phyloP scores from a whole-genome alignment of 352 stramenopile genomes.

The Globisporangium nunn region DNA sequence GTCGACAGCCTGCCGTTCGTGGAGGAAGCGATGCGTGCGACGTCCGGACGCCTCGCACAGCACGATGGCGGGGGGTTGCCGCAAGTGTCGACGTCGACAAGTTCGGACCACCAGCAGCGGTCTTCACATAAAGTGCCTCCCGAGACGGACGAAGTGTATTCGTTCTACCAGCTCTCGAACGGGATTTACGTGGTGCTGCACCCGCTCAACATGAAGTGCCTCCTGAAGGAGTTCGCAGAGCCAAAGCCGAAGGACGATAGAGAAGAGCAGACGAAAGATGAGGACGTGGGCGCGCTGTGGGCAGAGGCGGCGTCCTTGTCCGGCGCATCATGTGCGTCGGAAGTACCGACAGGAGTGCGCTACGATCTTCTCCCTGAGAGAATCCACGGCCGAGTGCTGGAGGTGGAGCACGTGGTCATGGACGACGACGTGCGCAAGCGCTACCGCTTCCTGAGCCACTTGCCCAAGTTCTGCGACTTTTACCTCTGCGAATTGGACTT shows the following conservation, averaged over 20 bases:
- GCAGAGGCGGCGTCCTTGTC: conserved; percentile 17
- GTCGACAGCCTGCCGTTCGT: conserved; percentile 73
- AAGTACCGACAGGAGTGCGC: conserved; percentile 15
- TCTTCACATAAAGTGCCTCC: neutral
- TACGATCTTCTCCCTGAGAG: conserved; percentile 51
- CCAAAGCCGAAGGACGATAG: conserved; percentile 11
- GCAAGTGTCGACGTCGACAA: conserved; percentile 14
- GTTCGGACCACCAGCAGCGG: neutral
- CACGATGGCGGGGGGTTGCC: conserved; percentile 16
- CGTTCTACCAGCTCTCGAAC: conserved; percentile 83
- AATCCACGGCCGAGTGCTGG: conserved; percentile 56
- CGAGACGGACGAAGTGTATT: conserved; percentile 31
- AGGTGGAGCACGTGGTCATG: conserved; percentile 86
- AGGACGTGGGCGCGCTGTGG: conserved; percentile 25
- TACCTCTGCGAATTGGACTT: conserved; percentile 86
- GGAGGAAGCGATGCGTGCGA: conserved; percentile 70
- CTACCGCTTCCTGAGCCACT: conserved; percentile 82
- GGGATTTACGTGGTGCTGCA: conserved; percentile 87
- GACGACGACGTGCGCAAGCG: conserved; percentile 78
- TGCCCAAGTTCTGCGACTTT: conserved; percentile 83
- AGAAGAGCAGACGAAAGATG: conserved; percentile 12
- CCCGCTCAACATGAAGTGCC: conserved; percentile 85
- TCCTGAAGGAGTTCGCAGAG: conserved; percentile 69
- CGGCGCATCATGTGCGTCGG: neutral
- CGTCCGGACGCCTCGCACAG: conserved; percentile 46